Conservation (phyloP, 495 filamentous ascomycete species). For the Aspergillus cristatus region DNA sequence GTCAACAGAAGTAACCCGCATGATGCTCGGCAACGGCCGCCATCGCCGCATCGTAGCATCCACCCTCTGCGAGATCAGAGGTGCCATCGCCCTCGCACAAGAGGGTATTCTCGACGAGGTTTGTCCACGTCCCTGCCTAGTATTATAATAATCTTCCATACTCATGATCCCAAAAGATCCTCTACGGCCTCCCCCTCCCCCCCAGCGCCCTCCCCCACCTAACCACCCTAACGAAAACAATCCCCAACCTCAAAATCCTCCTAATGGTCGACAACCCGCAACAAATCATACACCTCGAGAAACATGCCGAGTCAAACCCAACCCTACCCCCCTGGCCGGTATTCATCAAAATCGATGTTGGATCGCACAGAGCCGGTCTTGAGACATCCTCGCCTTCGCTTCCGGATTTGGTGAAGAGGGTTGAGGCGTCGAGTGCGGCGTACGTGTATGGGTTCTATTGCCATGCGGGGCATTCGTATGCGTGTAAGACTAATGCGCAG, state of each 20-base stretch:
- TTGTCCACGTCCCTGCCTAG: neutral
- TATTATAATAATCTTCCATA: too few species aligned
- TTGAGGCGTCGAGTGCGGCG: slow-evolving; percentile 11
- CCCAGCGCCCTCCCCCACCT: slow-evolving; percentile 21
- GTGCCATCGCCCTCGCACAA: slow-evolving; percentile 18
- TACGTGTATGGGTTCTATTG: slow-evolving; percentile 19
- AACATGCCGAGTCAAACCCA: slow-evolving; percentile 2
- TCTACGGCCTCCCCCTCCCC: slow-evolving; percentile 26
- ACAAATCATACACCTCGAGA: slow-evolving; percentile 22
- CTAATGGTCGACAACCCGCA: slow-evolving; percentile 29
- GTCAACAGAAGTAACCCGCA: slow-evolving; percentile 22
- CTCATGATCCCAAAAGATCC: neutral
- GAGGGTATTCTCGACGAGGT: slow-evolving; percentile 29
- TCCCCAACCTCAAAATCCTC: slow-evolving; percentile 11
- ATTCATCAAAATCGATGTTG: slow-evolving; percentile 23
- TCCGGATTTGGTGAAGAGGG: slow-evolving; percentile 8
- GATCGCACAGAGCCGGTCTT: slow-evolving; percentile 16
- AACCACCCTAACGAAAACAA: slow-evolving; percentile 8
- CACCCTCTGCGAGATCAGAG: slow-evolving; percentile 22
- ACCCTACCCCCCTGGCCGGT: slow-evolving; percentile 13
- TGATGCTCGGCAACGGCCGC: slow-evolving; percentile 23
- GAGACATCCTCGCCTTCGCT: slow-evolving; percentile 8
- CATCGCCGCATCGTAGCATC: slow-evolving; percentile 26
- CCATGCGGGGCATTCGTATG: slow-evolving; percentile 17
- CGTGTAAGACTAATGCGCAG: slow-evolving; percentile 3